phyloP scores from a whole-genome alignment of 2,329 filamentous ascomycete genomes.

The Cladosporium velox region DNA sequence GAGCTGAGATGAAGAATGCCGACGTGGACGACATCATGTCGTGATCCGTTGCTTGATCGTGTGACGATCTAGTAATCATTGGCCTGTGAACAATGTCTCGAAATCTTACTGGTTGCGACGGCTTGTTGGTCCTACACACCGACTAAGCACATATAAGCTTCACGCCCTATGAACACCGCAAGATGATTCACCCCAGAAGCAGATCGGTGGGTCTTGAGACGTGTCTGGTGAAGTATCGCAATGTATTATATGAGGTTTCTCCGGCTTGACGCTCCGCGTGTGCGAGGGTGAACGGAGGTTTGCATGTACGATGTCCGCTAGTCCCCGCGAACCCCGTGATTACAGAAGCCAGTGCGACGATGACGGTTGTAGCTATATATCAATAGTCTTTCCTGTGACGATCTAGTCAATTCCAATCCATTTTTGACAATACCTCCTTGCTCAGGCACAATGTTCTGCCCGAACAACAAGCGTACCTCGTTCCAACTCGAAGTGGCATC shows the following conservation, averaged over 20 bases:
- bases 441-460: neutral
- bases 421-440: neutral
- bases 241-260: neutral
- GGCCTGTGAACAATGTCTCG: neutral
- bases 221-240: neutral
- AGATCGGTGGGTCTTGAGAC: neutral
- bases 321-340: neutral
- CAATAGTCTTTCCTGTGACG: neutral
- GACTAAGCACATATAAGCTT: neutral
- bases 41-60: neutral
- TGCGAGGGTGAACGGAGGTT: neutral
- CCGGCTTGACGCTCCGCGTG: neutral
- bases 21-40: neutral
- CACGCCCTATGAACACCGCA: neutral
- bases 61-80: neutral
- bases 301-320: neutral
- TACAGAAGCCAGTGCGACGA: neutral
- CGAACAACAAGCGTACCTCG: neutral
- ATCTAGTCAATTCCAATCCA: neutral
- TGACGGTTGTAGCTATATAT: neutral
- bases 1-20: neutral
- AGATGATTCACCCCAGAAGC: neutral
- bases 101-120: neutral
- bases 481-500: neutral
- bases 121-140: neutral